Evolutionary conservation across 2,329 filamentous ascomycete genomes (phyloP), one percentile per base, ranked within the genome.

Genomic region (Neurospora crassa): DNA sequence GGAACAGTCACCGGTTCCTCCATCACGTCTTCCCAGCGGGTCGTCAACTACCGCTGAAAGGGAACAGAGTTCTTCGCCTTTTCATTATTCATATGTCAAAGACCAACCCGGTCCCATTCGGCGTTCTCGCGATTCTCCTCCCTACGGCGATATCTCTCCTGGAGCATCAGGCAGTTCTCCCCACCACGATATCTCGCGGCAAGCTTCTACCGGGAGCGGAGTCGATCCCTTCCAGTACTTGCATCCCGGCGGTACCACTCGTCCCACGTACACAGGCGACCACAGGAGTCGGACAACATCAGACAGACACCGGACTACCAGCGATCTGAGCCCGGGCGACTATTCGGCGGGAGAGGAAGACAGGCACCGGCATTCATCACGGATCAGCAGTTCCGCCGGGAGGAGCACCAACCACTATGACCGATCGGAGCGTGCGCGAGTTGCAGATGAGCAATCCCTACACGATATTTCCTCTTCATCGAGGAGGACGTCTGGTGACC

Each of bases 21-120:
- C 53, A 16, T 10, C 24, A 5, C 72, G 74, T 69, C 71, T 77
- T 68, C 74, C 78, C 18, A 73, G 74, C 69, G 53, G 73, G 69
- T 34, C 29, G 8, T 11, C 53, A 63, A 34, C 77, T 24, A 68
- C 72, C 11, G 67, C 68, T 18, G 80, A 80, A 40, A 71, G 76
- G 37, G 79, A 82, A 3, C 79, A 78, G 43, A 79, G 79, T 67
- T 80, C 79, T 3, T 83, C 83, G 2, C 82, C 85, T 3, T 84
- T 85, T 71, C 79, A 82, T 3, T 85, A 85, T 74, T 79, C 82
- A 70, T 84, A 85, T 70, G 79, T 83, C 20, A 78, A 82, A 16
- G 63, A 75, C 18, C 72, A 74, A 45, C 74, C 76, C 1, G 70
- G 78, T 4, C 76, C 78, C 14, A 74, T 78, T 42, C 82, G 85